phyloP scores from a whole-genome alignment of 805 yeast species.

The Yarrowia sp. region DNA sequence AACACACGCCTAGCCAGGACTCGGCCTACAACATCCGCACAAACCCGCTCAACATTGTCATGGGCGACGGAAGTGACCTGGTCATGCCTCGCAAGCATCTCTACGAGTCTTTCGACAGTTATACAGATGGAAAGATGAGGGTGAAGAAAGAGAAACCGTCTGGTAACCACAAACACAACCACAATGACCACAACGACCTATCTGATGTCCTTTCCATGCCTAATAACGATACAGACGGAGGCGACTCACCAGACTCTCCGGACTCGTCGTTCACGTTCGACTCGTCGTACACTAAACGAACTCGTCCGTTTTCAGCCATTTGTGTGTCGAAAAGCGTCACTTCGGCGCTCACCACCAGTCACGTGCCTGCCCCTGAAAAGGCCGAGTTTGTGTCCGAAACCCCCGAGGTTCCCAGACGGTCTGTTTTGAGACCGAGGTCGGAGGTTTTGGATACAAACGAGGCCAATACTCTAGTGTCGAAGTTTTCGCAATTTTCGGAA shows the following conservation, averaged over 20 bases:
- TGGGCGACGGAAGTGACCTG: slow-evolving; percentile 49
- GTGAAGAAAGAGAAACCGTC: too few species aligned
- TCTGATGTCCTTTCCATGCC: neutral
- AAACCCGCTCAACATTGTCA: slow-evolving; percentile 50
- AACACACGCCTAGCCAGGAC: slow-evolving; percentile 44
- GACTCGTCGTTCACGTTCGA: slow-evolving; percentile 31
- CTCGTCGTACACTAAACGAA: slow-evolving; percentile 18
- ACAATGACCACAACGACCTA: slow-evolving; percentile 4
- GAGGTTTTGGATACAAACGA: slow-evolving; percentile 26
- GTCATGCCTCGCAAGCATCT: slow-evolving; percentile 41
- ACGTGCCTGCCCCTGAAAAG: slow-evolving; percentile 32
- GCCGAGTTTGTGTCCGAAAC: slow-evolving; percentile 17
- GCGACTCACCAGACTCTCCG: too few species aligned
- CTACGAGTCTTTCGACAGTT: slow-evolving; percentile 22
- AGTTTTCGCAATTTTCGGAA: slow-evolving; percentile 12
- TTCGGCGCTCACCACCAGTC: slow-evolving; percentile 2
- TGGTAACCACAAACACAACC: too few species aligned
- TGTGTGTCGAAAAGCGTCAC: slow-evolving; percentile 16
- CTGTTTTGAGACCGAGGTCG: slow-evolving; percentile 2
- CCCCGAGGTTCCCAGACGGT: slow-evolving; percentile 11
- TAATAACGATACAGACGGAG: neutral
- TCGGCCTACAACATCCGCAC: slow-evolving; percentile 46
- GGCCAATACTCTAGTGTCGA: neutral
- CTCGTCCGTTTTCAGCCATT: slow-evolving; percentile 17
- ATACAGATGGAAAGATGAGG: neutral